Percentiles rank a stretch among this genome's conserved stretches.
Evolutionary conservation across 352 stramenopile species (phyloP).

Genomic region (Pythium dissimile): DNA sequence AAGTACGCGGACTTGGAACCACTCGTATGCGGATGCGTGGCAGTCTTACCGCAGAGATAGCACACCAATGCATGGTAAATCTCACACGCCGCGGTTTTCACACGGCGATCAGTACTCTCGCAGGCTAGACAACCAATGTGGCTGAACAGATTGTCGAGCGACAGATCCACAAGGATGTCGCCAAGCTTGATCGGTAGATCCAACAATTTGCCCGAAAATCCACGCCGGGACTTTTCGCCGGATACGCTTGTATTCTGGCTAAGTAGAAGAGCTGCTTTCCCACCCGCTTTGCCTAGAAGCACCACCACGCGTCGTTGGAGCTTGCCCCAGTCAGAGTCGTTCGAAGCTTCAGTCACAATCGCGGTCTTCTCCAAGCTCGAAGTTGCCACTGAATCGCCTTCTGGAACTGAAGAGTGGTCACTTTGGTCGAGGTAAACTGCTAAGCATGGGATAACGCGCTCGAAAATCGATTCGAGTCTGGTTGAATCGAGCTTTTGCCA

Average conservation of each 20-base stretch:
- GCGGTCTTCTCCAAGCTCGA: conserved; percentile 6
- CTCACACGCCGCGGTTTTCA: conserved; percentile 66
- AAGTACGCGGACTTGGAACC: conserved; percentile 66
- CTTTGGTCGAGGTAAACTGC: conserved; percentile 50
- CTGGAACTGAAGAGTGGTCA: conserved; percentile 5
- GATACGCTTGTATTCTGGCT: conserved; percentile 26
- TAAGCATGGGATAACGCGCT: conserved; percentile 44
- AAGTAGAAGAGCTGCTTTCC: conserved; percentile 42
- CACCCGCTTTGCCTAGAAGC: conserved; percentile 52
- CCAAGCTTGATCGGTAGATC: conserved; percentile 42
- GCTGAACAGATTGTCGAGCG: conserved; percentile 44
- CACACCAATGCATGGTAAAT: conserved; percentile 65
- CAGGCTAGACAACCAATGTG: conserved; percentile 49
- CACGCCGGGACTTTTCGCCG: background rate
- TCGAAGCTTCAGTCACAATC: conserved; percentile 11
- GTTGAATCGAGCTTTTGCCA: conserved; percentile 36
- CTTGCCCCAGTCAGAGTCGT: conserved; percentile 24
- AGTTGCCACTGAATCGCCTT: background rate
- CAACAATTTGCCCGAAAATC: conserved; percentile 21
- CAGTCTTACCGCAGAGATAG: conserved; percentile 70
- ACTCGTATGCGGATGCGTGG: conserved; percentile 51
- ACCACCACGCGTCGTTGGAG: conserved; percentile 62
- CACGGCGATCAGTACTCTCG: conserved; percentile 44
- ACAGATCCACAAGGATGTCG: conserved; percentile 35
- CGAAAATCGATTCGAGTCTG: conserved; percentile 32